Evolutionary conservation across 192 early-diverging fungal species (phyloP), one percentile per base, ranked within the genome.

Genomic region (Backusella sp.): DNA sequence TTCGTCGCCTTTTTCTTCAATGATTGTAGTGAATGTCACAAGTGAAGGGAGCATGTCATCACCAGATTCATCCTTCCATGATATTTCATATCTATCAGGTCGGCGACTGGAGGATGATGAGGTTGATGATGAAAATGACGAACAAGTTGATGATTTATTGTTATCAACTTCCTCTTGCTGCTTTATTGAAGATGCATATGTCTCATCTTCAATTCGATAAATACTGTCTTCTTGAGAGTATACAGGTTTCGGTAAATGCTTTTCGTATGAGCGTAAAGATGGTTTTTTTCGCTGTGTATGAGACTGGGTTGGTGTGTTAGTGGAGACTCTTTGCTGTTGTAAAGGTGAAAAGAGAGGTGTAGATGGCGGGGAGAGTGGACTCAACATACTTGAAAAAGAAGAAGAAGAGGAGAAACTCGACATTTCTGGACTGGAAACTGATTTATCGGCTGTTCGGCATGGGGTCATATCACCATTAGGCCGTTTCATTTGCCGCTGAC

Each of bases 401-500:
- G 56, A 59, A 59, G 56, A 59, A 59, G 56, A 59, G 56, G 56
- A 59, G 56, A 59, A 59, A 59, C 56, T 59, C 56, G 56, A 59
- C 56, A 59, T 26, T 59, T 59, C 21, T 21, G 37, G 42, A 21
- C 42, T 53, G 46, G 71, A 73, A 44, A 26, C 5, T 46, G 37
- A 32, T 39, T n/a, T 67, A 23, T 68, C 28, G 73, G 23, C 14
- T 30, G 7, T 74, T 66, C 21, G 35, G 73, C 37, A 35, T 32
- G 12, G 19, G 32, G 32, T 42, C 46, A 56, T 21, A 42, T 36
- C 12, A 70, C 37, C 56, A 52, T 35, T 72, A 30, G 74, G 56
- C 36, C 82, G 65, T 65, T 78, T 78, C 36, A 75, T 70, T 42
- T 83, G 82, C 35, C 77, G 74, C 74, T 79, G 71, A 65, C 82